phyloP scores from a whole-genome alignment of 2,329 filamentous ascomycete genomes.

The Arthroderma uncinatum region DNA sequence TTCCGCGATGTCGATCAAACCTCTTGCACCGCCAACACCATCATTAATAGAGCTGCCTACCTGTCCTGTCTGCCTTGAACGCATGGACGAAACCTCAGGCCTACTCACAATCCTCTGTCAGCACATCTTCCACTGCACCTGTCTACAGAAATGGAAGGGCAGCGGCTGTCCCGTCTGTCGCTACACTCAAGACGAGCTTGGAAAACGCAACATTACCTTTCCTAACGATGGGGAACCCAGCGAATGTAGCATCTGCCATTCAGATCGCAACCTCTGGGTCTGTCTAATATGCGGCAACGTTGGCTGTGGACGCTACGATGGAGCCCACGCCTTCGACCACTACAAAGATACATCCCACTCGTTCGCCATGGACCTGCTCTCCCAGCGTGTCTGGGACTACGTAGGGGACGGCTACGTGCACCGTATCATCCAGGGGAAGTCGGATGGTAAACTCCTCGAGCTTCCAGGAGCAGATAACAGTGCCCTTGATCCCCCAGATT shows the following conservation, averaged over 20 bases:
- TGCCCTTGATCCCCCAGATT: slow-evolving; percentile 33
- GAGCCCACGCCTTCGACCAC: slow-evolving; percentile 84
- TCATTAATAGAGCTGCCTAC: slow-evolving; percentile 85
- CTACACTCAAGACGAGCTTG: slow-evolving; percentile 59
- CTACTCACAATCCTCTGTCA: slow-evolving; percentile 93
- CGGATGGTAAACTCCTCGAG: slow-evolving; percentile 84
- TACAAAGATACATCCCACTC: slow-evolving; percentile 83
- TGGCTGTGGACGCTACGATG: slow-evolving; percentile 88
- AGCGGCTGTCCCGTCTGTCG: slow-evolving; percentile 89
- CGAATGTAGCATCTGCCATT: slow-evolving; percentile 70
- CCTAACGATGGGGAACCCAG: slow-evolving; percentile 44
- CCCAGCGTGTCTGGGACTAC: slow-evolving; percentile 97
- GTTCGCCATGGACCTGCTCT: slow-evolving; percentile 84
- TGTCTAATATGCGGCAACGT: slow-evolving; percentile 88
- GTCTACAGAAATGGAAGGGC: slow-evolving; percentile 90
- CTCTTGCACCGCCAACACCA: slow-evolving; percentile 63
- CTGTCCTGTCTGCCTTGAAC: slow-evolving; percentile 89
- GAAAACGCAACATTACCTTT: slow-evolving; percentile 36
- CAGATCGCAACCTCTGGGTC: slow-evolving; percentile 78
- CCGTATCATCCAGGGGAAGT: slow-evolving; percentile 84
- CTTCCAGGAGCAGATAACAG: slow-evolving; percentile 52
- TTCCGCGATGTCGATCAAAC: slow-evolving; percentile 45
- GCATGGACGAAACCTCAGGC: slow-evolving; percentile 96
- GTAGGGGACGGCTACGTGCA: slow-evolving; percentile 93
- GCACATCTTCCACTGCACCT: slow-evolving; percentile 94